Percentiles rank a stretch among this genome's conserved stretches.
Evolutionary conservation across 2,329 filamentous ascomycete genomes (phyloP).

Genomic region (Pochonia chlamydosporia): DNA sequence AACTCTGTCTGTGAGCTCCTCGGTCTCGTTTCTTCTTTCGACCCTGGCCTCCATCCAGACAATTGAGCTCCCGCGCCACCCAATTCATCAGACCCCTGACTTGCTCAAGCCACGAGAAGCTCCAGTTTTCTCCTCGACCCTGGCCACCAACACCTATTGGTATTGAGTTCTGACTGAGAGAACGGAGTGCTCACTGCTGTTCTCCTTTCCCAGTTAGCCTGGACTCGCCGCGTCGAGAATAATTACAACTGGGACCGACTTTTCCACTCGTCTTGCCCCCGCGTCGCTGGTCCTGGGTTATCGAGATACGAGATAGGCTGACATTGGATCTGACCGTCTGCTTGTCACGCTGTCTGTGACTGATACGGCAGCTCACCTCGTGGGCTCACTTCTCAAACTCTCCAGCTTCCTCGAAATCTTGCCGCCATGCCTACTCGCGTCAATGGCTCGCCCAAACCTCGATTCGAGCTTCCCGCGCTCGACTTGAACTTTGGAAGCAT

Average conservation of each 20-base stretch:
- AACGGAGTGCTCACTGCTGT: neutral
- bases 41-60: neutral
- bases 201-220: constrained; percentile 8
- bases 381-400: neutral
- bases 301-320: neutral
- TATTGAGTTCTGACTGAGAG: neutral
- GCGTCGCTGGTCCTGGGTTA: neutral
- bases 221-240: neutral
- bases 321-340: neutral
- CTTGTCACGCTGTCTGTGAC: neutral
- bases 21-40: neutral
- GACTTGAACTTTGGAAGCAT: constrained; percentile 54
- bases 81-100: constrained; percentile 5
- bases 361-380: neutral
- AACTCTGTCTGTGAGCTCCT: neutral
- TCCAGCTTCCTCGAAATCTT: neutral
- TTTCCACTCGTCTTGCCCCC: neutral
- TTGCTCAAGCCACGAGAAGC: constrained; percentile 6
- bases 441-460: constrained; percentile 22
- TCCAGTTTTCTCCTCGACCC: constrained; percentile 10
- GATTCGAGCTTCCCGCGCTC: constrained; percentile 53
- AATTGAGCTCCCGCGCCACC: constrained; percentile 2
- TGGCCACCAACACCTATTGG: constrained; percentile 5
- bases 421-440: constrained; percentile 25
- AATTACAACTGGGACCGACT: neutral